Base-by-base conservation (phyloP, 2,329 filamentous ascomycete species). In the Zymoseptoria tritici region DNA sequence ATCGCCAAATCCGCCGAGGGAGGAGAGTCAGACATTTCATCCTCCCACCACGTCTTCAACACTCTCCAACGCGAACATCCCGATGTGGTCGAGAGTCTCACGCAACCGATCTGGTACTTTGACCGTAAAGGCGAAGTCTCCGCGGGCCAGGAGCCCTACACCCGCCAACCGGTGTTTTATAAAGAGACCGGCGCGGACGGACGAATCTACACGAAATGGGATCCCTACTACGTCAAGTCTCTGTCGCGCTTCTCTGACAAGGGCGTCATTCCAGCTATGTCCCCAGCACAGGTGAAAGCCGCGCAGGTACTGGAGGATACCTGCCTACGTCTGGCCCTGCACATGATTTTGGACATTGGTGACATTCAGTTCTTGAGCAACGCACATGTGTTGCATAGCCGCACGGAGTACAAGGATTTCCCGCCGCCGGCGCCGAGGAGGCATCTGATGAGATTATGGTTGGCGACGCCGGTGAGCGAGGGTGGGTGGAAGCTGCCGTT, bases 331-430 rank as follows among this genome's bases (percentile, higher is more conserved):
- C 78, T 91, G 55, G 81, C 88, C 3, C 79, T 96, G 65, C 90
- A 95, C 75, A 95, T 95, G 90, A 78, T 94, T 51, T 81, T 95
- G 8, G 89, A 93, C 66, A 83, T 94, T 19, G 91, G 91, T 54
- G 91, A 96, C 70, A 92, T 96, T 63, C 91, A 96, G 75, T 93
- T 96, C 75, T 71, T 95, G 59, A 85, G 85, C 66, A 95, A 96
- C 72, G 82, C 83, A 54, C 90, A 96, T 71, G 81, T 94, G 2
- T 75, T 96, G 54, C 91, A 96, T 72, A 88, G 90, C 0, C 78
- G 91, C 54, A 96, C 91, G 0, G 89, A 82, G 26, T 96, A 96
- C 75, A 89, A 80, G 64, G 89, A 90, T 68, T 80, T 83, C 73
- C 82, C 83, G 16, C 85, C 87, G 29, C 87, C 87, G 50, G 80